Evolutionary conservation across 1,139 yeast species (phyloP).

Genomic region (Geotrichum reessii): DNA sequence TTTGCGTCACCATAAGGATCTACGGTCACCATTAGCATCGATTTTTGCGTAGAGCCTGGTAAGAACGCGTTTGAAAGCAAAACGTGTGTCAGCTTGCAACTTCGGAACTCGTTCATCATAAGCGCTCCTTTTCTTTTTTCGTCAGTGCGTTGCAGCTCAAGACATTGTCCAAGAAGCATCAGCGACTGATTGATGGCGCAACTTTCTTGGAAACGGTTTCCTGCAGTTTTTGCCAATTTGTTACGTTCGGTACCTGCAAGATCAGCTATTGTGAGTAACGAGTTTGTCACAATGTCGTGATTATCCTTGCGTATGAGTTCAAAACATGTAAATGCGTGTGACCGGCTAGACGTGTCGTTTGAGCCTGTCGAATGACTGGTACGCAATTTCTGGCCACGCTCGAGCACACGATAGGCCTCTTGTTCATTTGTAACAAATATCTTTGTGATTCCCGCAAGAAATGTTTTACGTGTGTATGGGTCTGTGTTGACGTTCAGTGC

Average conservation of each 20-base stretch:
- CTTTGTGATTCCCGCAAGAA: slow-evolving; percentile 28
- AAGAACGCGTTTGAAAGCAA: slow-evolving; percentile 44
- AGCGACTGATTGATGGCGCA: slow-evolving; percentile 44
- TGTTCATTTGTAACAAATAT: slow-evolving; percentile 28
- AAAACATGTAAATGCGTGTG: slow-evolving; percentile 39
- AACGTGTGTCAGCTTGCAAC: slow-evolving; percentile 45
- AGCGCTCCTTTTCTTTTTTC: slow-evolving; percentile 32
- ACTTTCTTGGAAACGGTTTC: slow-evolving; percentile 43
- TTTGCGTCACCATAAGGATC: slow-evolving; percentile 62
- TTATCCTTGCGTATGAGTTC: slow-evolving; percentile 29
- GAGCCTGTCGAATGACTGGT: slow-evolving; percentile 35
- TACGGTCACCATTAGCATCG: slow-evolving; percentile 46
- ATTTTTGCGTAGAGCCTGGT: slow-evolving; percentile 30
- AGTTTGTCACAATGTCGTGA: slow-evolving; percentile 17
- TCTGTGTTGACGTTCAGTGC: slow-evolving; percentile 28
- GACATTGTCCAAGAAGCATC: slow-evolving; percentile 46
- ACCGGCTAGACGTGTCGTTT: slow-evolving; percentile 36
- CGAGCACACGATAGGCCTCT: slow-evolving; percentile 31
- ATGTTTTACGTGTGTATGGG: slow-evolving; percentile 25
- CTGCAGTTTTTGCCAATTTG: slow-evolving; percentile 42
- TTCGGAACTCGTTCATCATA: slow-evolving; percentile 33
- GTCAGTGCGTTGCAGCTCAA: slow-evolving; percentile 31
- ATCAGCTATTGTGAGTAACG: slow-evolving; percentile 43
- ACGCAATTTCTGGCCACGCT: slow-evolving; percentile 30
- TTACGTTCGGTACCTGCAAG: slow-evolving; percentile 49